Percentiles rank a stretch among this genome's conserved stretches.
Evolutionary conservation across 2,329 filamentous ascomycete genomes (phyloP).

Genomic region (Coniochaeta pulveracea): DNA sequence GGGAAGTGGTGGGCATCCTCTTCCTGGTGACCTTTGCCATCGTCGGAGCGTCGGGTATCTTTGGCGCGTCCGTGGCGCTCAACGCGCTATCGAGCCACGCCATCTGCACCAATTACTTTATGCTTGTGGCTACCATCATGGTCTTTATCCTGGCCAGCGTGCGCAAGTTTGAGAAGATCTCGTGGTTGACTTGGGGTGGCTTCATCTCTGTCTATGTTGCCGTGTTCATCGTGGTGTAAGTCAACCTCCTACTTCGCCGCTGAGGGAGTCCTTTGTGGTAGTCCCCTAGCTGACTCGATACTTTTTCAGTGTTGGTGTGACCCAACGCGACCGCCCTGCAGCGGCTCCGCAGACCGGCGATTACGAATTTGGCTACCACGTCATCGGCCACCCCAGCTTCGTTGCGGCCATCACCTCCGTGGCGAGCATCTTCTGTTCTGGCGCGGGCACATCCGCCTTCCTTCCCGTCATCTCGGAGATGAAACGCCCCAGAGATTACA

Average conservation of each 20-base stretch:
- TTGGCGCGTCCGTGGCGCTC: slow-evolving; percentile 45
- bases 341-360: slow-evolving; percentile 44
- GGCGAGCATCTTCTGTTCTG: slow-evolving; percentile 48
- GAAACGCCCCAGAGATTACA: slow-evolving; percentile 46
- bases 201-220: slow-evolving; percentile 47
- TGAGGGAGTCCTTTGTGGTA: background rate
- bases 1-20: slow-evolving; percentile 40
- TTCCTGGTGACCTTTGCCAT: slow-evolving; percentile 49
- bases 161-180: slow-evolving; percentile 48
- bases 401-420: slow-evolving; percentile 45
- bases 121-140: slow-evolving; percentile 37
- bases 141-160: slow-evolving; percentile 38
- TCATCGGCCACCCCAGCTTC: slow-evolving; percentile 34
- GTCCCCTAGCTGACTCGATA: background rate
- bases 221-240: slow-evolving; percentile 42
- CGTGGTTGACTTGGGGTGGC: slow-evolving; percentile 50
- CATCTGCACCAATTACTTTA: slow-evolving; percentile 47
- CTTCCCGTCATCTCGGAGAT: slow-evolving; percentile 56
- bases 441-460: slow-evolving; percentile 48
- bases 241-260: slow-evolving; percentile 5
- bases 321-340: slow-evolving; percentile 43
- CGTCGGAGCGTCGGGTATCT: slow-evolving; percentile 43
- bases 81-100: slow-evolving; percentile 48
- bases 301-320: slow-evolving; percentile 38
- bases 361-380: slow-evolving; percentile 2